Base-by-base conservation (phyloP, 768 basidiomycete genomes). In the Amanita exitialis region DNA sequence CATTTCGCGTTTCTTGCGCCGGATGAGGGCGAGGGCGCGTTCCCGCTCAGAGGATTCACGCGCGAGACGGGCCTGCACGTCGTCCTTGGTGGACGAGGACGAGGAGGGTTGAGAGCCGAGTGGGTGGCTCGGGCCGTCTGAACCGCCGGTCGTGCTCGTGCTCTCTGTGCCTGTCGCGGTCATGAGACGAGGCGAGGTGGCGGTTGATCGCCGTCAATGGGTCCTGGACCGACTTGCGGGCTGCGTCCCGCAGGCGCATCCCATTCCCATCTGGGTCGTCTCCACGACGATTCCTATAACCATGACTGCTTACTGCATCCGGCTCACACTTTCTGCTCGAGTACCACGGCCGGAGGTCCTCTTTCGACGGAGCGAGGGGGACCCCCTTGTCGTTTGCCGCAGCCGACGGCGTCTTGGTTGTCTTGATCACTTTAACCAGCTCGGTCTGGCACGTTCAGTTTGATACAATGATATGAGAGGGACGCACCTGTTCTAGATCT, bases 321-420 rank as follows among this genome's bases (percentile, higher is more conserved):
- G 58, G 34, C 5, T 63, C 58, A 55, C 39, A 68, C 61, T 47
- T 64, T 58, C 9, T 54, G 23, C 4, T 58, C 13, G 74, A 74
- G 62, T 92, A 92, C 89, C 89, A 92, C 4, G 89, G 88, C 20
- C 79, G 82, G 9, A 89, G 75, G 54, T 92, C 90, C 58, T 88
- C 84, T 4, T 72, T 76, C 3, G 79, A 76, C 0, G 90, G 90
- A 1, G 83, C 88, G 4, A 91, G 70, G 1, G 86, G 72, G 6
- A 89, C 63, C 15, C 90, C 89, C 56, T 78, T 80, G 47, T 92
- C 89, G 0, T 74, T 72, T 58, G 84, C 81, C 6, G 66, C 66
- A 0, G 72, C 62, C 3, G 65, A 56, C 7, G 67, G 56, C 55
- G 80, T 80, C 62, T 75, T 78, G 4, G 74, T 70, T 3, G 75